Conservation (phyloP, 2,329 filamentous ascomycete genomes). For the Nemania sp. region DNA sequence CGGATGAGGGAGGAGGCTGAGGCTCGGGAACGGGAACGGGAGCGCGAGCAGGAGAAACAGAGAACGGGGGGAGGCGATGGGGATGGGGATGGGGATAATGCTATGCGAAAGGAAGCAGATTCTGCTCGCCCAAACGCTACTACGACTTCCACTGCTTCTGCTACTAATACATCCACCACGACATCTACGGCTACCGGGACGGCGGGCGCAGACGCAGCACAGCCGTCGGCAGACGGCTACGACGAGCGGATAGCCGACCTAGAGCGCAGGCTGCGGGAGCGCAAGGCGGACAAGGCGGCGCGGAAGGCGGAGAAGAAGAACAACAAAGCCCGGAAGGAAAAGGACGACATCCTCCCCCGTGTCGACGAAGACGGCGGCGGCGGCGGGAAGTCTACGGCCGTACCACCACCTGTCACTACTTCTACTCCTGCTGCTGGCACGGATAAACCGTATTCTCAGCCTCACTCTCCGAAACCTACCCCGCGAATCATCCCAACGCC, state of each 20-base stretch:
- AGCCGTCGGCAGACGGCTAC: constrained; percentile 37
- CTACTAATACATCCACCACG: neutral
- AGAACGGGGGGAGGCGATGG: neutral
- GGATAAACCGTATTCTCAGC: constrained; percentile 21
- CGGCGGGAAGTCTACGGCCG: neutral
- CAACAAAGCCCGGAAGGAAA: constrained; percentile 32
- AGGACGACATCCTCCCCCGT: constrained; percentile 14
- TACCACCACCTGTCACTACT: too few species aligned
- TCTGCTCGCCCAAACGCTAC: neutral
- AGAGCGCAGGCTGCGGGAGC: constrained; percentile 47
- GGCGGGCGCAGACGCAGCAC: constrained; percentile 46
- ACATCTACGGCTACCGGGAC: constrained; percentile 28
- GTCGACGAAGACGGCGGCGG: neutral
- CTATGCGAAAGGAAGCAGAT: neutral
- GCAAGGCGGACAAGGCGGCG: constrained; percentile 45
- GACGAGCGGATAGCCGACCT: constrained; percentile 50
- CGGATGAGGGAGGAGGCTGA: constrained; percentile 49
- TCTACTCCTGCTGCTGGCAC: too few species aligned
- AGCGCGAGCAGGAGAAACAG: constrained; percentile 41
- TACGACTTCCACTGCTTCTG: neutral
- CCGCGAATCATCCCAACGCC: constrained; percentile 29
- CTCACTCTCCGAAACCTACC: constrained; percentile 1
- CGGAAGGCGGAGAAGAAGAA: constrained; percentile 50
- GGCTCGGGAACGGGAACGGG: constrained; percentile 44
- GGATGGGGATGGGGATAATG: constrained; percentile 11